These are phyloP conservation scores for Wallacemonas sp. DNA, from an alignment of 208 protist genomes.

Conservation along the genomic window DNA sequence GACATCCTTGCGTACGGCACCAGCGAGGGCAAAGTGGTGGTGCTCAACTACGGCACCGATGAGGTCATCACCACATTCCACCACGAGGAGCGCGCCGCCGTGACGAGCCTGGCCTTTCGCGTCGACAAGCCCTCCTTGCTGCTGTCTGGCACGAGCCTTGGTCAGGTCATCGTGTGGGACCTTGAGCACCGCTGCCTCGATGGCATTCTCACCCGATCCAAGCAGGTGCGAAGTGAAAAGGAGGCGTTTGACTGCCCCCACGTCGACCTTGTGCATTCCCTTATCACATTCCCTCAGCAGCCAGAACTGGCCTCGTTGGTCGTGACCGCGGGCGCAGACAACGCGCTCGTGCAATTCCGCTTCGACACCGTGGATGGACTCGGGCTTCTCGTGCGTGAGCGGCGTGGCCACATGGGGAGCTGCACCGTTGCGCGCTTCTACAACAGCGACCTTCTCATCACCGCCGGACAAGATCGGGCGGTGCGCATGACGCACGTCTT, in stretches of 20 bases:
- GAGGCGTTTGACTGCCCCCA: conserved; percentile 78
- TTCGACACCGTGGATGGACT: conserved; percentile 90
- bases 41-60: conserved; percentile 60
- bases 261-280: conserved; percentile 67
- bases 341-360: conserved; percentile 87
- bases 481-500: conserved; percentile 90
- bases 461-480: conserved; percentile 68
- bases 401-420: conserved; percentile 82
- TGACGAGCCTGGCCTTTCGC: conserved; percentile 85
- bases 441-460: conserved; percentile 83
- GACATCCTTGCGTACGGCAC: conserved; percentile 88
- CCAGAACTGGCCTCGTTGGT: conserved; percentile 41
- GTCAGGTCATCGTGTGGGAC: conserved; percentile 88
- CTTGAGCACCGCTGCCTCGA: conserved; percentile 79
- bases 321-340: conserved; percentile 86
- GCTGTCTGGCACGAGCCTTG: conserved; percentile 67
- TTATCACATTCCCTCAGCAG: conserved; percentile 58
- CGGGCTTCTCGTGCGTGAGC: conserved; percentile 78
- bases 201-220: conserved; percentile 75
- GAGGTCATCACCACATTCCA: conserved; percentile 77
- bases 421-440: conserved; percentile 84
- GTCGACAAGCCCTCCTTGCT: conserved; percentile 74
- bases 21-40: conserved; percentile 59
- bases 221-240: conserved; percentile 65
- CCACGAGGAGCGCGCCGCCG: conserved; percentile 51